Evolutionary conservation across 2,329 filamentous ascomycete genomes (phyloP).

Genomic region (Fusarium liriodendri): DNA sequence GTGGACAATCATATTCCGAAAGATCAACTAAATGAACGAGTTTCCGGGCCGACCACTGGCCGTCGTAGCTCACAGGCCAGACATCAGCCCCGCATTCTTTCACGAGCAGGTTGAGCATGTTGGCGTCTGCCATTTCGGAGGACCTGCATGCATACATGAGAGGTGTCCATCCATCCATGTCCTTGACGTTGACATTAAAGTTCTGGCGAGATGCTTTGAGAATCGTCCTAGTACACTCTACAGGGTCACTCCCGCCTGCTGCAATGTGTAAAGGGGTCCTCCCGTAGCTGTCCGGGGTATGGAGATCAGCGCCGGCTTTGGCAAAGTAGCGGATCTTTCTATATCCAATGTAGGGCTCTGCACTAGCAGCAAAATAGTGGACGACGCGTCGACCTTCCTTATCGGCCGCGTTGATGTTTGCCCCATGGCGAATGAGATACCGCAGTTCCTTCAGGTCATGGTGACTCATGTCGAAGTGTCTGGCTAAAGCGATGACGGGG

Average conservation of each 20-base stretch:
- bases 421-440: neutral
- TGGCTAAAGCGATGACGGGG: neutral
- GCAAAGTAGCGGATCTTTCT: neutral
- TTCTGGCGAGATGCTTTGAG: neutral
- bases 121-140: fast-evolving
- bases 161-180: conserved; percentile 1
- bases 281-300: neutral
- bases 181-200: neutral
- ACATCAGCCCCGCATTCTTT: neutral
- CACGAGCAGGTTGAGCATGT: neutral
- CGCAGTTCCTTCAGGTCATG: neutral
- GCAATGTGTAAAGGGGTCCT: neutral
- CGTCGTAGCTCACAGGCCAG: neutral
- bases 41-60: neutral
- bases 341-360: neutral
- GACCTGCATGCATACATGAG: conserved; percentile 8
- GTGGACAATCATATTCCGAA: neutral
- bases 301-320: neutral
- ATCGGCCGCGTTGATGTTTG: neutral
- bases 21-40: neutral
- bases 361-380: neutral
- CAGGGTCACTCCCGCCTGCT: neutral
- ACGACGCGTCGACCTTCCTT: neutral
- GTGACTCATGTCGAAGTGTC: too few species aligned
- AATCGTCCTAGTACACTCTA: neutral